phyloP scores from a whole-genome alignment of 228 moss, liverwort and hornwort species.

The Sphagnum fallax region DNA sequence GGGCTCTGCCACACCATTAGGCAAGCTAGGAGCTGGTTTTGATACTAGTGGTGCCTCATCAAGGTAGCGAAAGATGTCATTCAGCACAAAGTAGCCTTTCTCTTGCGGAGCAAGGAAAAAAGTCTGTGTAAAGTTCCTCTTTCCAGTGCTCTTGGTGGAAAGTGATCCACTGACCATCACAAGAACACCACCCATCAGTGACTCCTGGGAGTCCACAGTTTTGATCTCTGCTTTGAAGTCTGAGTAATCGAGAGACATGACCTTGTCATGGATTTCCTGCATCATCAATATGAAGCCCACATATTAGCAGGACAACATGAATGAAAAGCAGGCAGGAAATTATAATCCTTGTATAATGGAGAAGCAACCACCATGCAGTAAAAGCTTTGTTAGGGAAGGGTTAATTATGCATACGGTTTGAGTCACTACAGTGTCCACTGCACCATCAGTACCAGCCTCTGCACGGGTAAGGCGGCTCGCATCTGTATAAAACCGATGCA shows the following conservation, averaged over 20 bases:
- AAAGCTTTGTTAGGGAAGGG: not conserved
- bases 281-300: not conserved
- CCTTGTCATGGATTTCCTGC: conserved; percentile 75
- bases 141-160: conserved; percentile 41
- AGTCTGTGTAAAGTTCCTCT: conserved; percentile 79
- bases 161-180: conserved; percentile 83
- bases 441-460: conserved; percentile 83
- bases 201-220: conserved; percentile 92
- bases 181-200: conserved; percentile 68
- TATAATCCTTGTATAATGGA: no score
- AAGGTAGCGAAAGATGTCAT: conserved; percentile 81
- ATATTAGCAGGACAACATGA: not conserved
- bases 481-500: conserved; percentile 87
- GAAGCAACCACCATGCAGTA: no score
- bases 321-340: no score
- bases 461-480: conserved; percentile 85
- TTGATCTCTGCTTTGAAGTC: conserved; percentile 91
- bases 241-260: conserved; percentile 72
- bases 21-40: not conserved
- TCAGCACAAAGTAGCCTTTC: conserved; percentile 87
- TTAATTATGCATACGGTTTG: conserved; percentile 37
- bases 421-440: conserved; percentile 55
- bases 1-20: conserved; percentile 40
- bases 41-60: conserved; percentile 39
- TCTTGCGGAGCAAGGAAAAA: conserved; percentile 94